Evolutionary conservation across 176 grass and related monocot species (phyloP).

Genomic region (Elaeis guineensis): DNA sequence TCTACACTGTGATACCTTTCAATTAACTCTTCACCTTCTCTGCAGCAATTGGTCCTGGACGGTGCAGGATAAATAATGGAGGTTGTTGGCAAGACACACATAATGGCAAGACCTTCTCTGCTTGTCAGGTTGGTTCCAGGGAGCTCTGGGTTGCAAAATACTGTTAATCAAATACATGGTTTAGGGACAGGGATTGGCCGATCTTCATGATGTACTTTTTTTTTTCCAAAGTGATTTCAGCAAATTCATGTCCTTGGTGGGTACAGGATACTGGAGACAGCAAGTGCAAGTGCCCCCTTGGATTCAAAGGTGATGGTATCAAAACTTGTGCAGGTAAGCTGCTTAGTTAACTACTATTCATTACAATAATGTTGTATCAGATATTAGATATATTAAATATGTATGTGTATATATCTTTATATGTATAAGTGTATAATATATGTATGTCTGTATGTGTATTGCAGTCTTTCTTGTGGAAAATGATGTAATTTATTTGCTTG

Average conservation of each 20-base stretch:
- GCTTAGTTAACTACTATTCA: no score
- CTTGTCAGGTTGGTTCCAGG: conserved; percentile 48
- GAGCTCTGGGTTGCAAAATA: background rate
- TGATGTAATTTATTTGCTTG: no score
- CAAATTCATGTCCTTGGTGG: no score
- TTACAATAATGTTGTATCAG: no score
- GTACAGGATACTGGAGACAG: conserved; percentile 37
- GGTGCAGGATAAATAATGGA: conserved; percentile 73
- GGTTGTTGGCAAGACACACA: conserved; percentile 77
- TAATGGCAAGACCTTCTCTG: conserved; percentile 60
- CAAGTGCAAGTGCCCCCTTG: conserved; percentile 45
- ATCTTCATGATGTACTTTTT: background rate
- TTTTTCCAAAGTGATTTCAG: background rate
- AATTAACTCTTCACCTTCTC: conserved; percentile 15
- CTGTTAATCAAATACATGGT: background rate
- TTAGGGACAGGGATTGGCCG: no score
- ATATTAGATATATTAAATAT: no score
- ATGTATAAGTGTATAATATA: no score
- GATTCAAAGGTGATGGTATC: conserved; percentile 46
- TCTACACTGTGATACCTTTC: no score
- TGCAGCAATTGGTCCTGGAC: conserved; percentile 80
- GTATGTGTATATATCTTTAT: no score
- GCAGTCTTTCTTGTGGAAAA: no score
- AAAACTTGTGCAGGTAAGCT: conserved; percentile 48
- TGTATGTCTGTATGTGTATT: no score